Evolutionary conservation across 2,329 filamentous ascomycete genomes (phyloP), one percentile per base, ranked within the genome.

Genomic region (Xylaria sp.): DNA sequence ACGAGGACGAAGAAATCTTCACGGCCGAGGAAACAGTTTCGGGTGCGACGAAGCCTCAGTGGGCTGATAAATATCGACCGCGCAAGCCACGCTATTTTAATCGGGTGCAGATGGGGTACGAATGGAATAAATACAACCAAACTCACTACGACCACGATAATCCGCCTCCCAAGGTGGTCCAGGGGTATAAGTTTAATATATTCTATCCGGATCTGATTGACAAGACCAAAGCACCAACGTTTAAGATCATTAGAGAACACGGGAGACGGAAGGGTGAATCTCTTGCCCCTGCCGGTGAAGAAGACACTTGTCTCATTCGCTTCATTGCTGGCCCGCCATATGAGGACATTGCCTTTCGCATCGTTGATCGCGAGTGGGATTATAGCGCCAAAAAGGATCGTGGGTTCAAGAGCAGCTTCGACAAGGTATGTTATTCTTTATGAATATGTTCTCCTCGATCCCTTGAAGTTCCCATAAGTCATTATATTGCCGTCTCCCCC

Each of bases 91-190:
- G 92, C 69, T 98, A 98, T 82, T 99, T 99, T 87, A 98, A 98
- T 79, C 91, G 96, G 50, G 94, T 98, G 56, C 94, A 97, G 81
- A 98, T 98, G 93, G 96, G 96, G 63, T 99, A 98, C 81, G 96
- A 99, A 81, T 99, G 96, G 96, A 99, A 99, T 85, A 99, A 99
- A 82, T 99, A 99, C 87, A 99, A 99, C 78, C 96, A 99, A 82
- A 99, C 96, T 13, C 96, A 99, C 82, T 99, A 99, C 83, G 96
- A 98, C 80, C 94, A 98, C 80, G 95, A 98, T 79, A 98, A 98
- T 77, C 96, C 96, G 1, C 96, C 96, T 1, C 96, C 96, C 32
- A 98, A 97, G 82, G 95, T 99, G 7, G 96, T 99, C 12, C 96
- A 99, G 80, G 96, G 96, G 66, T 99, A 99, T 86, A 98, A 97